These are phyloP conservation scores for Echites panduratus DNA, from an alignment of 257 asterid species.

Conservation along the genomic window DNA sequence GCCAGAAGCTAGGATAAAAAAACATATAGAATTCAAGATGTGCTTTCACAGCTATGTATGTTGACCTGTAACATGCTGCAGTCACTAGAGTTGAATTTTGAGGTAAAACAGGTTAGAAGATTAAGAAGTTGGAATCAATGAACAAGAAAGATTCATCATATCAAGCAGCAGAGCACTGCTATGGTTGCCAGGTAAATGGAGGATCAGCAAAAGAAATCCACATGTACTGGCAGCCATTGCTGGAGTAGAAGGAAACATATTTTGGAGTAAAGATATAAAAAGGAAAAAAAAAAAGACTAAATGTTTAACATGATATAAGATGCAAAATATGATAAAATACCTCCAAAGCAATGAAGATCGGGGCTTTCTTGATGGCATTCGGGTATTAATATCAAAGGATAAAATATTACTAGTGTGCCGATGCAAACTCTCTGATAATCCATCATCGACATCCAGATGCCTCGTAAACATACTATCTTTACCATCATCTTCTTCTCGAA, in stretches of 20 bases:
- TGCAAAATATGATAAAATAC: conserved; percentile 32
- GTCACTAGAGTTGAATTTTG: not conserved
- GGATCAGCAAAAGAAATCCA: not conserved
- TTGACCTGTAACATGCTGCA: not conserved
- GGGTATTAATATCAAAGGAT: conserved; percentile 48
- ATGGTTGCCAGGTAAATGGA: not conserved
- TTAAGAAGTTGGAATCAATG: not conserved
- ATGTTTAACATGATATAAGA: not conserved
- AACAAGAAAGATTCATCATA: not conserved
- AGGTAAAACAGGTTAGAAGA: not conserved
- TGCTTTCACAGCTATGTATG: not conserved
- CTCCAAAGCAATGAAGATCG: conserved; percentile 95
- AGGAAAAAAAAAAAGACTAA: not conserved
- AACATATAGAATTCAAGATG: not conserved
- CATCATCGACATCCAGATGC: conserved; percentile 50
- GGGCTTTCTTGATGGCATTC: conserved; percentile 73
- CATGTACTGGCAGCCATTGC: not conserved
- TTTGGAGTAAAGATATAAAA: not conserved
- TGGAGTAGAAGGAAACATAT: not conserved
- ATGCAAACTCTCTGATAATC: conserved; percentile 37
- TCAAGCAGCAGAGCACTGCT: not conserved
- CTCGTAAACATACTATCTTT: conserved; percentile 59
- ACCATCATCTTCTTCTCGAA: conserved; percentile 95
- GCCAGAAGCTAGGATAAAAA: not conserved
- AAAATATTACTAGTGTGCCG: conserved; percentile 42